These are phyloP conservation scores for Calocera cornea DNA, from an alignment of 768 basidiomycete species.

Conservation along the genomic window DNA sequence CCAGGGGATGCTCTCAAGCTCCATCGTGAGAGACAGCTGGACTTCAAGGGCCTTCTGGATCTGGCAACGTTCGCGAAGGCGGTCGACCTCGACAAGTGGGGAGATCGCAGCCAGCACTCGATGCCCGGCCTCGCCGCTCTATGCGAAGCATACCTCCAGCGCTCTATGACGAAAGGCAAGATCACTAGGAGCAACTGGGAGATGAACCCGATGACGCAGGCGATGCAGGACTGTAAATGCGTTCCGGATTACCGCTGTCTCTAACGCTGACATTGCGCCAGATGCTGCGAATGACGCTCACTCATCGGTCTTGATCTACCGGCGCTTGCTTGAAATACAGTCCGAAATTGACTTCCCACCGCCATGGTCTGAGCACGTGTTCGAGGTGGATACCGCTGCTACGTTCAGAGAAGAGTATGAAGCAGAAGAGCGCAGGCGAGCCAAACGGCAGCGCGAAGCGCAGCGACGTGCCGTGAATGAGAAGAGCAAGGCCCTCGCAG, in stretches of 20 bases:
- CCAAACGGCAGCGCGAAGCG: not conserved
- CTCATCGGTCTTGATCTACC: not conserved
- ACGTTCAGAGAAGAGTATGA: not conserved
- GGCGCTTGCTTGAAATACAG: not conserved
- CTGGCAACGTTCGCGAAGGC: not conserved
- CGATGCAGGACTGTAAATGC: not conserved
- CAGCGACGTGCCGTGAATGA: not conserved
- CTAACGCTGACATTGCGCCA: not conserved
- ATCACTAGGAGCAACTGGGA: conserved; percentile 1
- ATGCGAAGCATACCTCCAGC: not conserved
- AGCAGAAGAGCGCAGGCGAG: not conserved
- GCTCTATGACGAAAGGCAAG: not conserved
- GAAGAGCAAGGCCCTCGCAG: not conserved
- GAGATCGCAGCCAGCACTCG: not conserved
- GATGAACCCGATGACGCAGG: not conserved
- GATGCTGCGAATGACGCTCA: not conserved
- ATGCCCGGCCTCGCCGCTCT: not conserved
- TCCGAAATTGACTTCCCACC: not conserved
- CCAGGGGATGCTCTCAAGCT: conserved; percentile 5
- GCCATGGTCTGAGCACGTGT: not conserved
- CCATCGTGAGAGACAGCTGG: not conserved
- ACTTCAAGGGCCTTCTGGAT: not conserved
- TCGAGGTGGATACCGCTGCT: not conserved
- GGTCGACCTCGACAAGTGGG: not conserved
- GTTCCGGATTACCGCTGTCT: not conserved